phyloP scores from a whole-genome alignment of 2,329 filamentous ascomycete species.

The Cladosporium phlei region DNA sequence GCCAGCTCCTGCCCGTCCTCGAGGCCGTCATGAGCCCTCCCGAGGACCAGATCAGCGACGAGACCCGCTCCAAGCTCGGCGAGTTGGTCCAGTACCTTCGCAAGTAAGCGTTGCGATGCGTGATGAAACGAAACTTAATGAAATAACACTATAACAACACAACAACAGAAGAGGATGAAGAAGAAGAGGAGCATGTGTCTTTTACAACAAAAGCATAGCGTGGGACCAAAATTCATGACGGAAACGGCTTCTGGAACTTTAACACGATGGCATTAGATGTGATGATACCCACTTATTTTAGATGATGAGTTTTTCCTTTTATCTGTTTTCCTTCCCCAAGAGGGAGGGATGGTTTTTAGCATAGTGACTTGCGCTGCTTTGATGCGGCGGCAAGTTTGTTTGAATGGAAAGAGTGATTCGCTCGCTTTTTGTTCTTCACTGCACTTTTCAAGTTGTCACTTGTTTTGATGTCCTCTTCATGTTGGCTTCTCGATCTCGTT shows the following conservation, averaged over 20 bases:
- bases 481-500: no score
- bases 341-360: no score
- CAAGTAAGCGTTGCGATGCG: not conserved
- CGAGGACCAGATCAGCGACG: conserved; percentile 68
- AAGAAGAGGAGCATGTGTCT: not conserved
- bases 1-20: conserved; percentile 65
- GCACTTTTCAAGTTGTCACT: no score
- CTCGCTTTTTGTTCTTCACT: no score
- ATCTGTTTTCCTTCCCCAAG: not conserved
- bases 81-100: conserved; percentile 45
- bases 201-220: conserved; percentile 4
- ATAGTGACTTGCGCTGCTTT: no score
- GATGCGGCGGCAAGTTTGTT: no score
- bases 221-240: conserved; percentile 8
- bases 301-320: not conserved
- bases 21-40: conserved; percentile 67
- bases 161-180: not conserved
- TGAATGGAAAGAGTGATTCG: no score
- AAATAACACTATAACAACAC: not conserved
- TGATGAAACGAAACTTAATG: not conserved
- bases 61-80: conserved; percentile 63
- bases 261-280: conserved; percentile 13
- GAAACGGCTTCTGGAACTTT: conserved; percentile 13
- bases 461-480: no score
- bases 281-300: conserved; percentile 7